Conservation (phyloP, 805 yeast genomes). For the Sugiyamaella boreocaroliniensis region DNA sequence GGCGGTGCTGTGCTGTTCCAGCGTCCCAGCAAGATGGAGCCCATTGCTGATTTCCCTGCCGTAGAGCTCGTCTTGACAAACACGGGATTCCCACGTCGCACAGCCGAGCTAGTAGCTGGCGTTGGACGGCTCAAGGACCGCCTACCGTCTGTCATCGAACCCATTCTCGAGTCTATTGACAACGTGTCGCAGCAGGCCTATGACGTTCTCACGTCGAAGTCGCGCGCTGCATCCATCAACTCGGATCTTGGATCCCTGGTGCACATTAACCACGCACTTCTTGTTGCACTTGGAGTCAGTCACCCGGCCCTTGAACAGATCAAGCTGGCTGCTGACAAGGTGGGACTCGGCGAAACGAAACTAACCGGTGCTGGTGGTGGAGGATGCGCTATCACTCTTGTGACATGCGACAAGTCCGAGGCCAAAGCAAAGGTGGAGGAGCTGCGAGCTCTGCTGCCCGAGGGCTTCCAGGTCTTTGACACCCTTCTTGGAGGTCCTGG, state of each 20-base stretch:
- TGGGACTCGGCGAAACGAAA: conserved; percentile 76
- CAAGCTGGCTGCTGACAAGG: conserved; percentile 55
- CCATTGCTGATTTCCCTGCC: conserved; percentile 68
- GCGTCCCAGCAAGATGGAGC: conserved; percentile 51
- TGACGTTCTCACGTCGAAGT: conserved; percentile 40
- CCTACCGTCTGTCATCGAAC: conserved; percentile 48
- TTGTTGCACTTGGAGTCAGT: conserved; percentile 81
- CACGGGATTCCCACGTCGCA: conserved; percentile 79
- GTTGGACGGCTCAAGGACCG: conserved; percentile 53
- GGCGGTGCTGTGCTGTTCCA: conserved; percentile 95
- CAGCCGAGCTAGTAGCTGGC: conserved; percentile 73
- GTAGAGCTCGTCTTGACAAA: conserved; percentile 71
- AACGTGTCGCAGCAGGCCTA: conserved; percentile 68
- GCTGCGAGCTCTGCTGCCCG: conserved; percentile 31
- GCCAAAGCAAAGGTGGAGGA: conserved; percentile 29
- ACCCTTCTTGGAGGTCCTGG: conserved; percentile 89
- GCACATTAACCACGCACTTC: conserved; percentile 78
- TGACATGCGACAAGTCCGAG: conserved; percentile 32
- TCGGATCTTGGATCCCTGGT: conserved; percentile 52
- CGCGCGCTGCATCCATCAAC: conserved; percentile 20
- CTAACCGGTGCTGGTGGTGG: conserved; percentile 99
- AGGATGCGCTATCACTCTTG: conserved; percentile 90
- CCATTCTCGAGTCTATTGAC: conserved; percentile 72
- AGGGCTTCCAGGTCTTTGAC: conserved; percentile 67
- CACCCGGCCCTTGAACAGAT: conserved; percentile 85